Base-by-base conservation (phyloP, 495 filamentous ascomycete genomes). In the Neurospora sp. region DNA sequence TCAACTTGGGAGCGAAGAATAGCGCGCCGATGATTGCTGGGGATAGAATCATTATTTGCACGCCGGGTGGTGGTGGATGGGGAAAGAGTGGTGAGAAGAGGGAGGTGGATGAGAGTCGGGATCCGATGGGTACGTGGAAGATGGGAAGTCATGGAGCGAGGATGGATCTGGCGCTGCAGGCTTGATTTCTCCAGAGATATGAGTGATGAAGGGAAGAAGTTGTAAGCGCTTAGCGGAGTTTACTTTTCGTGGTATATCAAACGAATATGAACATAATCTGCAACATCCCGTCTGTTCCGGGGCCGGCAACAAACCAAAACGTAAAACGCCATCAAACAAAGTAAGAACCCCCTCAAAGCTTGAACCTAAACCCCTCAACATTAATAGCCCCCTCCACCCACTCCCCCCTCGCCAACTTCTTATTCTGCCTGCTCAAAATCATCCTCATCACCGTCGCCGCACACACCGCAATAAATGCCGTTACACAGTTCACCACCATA, bases 1-100 rank as follows among this genome's bases (percentile, higher is more conserved):
- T 98, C 75, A 97, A 95, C 78, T 81, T 98, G 66, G 96, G 95
- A 0, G 94, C 90, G 10, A 99, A 99, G 87, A 98, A 98, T 80
- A 97, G 93, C 18, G 94, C 95, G 35, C 86, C 88, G 11, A 96
- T 98, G 90, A 85, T 90, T 76, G 85, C 89, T 0, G 95, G 96
- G 31, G 96, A 99, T 80, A 87, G 94, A 10, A 93, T 99, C 75
- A 91, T 97, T 72, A 73, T 91, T 20, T 83, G 81, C 70, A 92
- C 91, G 10, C 91, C 91, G 5, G 91, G 91, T 44, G 91, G 91
- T 23, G 92, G 92, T 49, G 92, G 90, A 1, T 94, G 91, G 91
- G 92, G 92, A 5, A 84, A 82, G 70, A 84, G 85, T 9, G 89
- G 88, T 2, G 85, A 88, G 74, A 84, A 85, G 76, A 90, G 82